phyloP scores from a whole-genome alignment of 345 rosid species.

The Lepidium africanum region DNA sequence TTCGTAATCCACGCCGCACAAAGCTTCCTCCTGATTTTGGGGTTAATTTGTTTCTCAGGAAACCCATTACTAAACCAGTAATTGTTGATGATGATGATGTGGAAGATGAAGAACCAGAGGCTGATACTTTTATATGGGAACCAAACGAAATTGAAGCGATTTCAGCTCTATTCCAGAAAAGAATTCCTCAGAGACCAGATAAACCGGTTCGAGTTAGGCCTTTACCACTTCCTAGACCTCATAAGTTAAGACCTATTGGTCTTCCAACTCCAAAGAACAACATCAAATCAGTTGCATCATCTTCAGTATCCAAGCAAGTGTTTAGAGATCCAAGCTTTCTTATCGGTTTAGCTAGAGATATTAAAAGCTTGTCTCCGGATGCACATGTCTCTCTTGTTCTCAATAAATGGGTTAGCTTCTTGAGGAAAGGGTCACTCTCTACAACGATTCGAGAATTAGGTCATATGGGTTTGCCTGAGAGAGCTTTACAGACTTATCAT shows the following conservation, averaged over 20 bases:
- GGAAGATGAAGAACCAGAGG: conserved; percentile 17
- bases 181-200: conserved; percentile 75
- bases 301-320: conserved; percentile 33
- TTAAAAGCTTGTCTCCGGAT: conserved; percentile 37
- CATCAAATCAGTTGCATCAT: conserved; percentile 21
- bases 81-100: background rate
- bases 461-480: conserved; percentile 64
- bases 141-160: conserved; percentile 64
- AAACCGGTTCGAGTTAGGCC: conserved; percentile 50
- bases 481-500: conserved; percentile 76
- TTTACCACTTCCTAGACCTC: conserved; percentile 71
- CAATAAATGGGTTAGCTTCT: conserved; percentile 41
- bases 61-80: conserved; percentile 27
- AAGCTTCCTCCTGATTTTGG: conserved; percentile 89
- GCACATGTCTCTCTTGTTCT: conserved; percentile 54
- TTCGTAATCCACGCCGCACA: conserved; percentile 51
- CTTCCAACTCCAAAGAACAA: conserved; percentile 56
- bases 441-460: conserved; percentile 73
- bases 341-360: conserved; percentile 58
- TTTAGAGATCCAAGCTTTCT: conserved; percentile 61
- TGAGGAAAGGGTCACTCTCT: conserved; percentile 72
- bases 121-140: conserved; percentile 47
- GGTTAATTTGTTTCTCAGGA: conserved; percentile 63
- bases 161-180: conserved; percentile 62
- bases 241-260: conserved; percentile 59